Evolutionary conservation across 164 flowering plant species (phyloP).

Genomic region (Nymphaea thermarum): DNA sequence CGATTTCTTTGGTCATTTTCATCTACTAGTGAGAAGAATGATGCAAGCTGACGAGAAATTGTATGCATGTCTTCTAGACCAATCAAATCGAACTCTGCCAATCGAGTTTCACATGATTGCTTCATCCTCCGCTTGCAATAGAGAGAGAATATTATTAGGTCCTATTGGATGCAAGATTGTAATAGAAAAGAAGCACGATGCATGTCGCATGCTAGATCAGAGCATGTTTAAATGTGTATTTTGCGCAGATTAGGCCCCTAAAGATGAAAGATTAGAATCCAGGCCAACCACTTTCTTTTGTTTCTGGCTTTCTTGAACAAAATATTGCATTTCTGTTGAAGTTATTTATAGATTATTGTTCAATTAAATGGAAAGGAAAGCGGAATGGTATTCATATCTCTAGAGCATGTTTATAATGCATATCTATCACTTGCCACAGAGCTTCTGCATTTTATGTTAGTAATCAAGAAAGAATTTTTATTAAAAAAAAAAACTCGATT

Average conservation of each 20-base stretch:
- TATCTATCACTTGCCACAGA: background rate
- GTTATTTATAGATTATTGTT: background rate
- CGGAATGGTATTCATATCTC: background rate
- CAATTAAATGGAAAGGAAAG: background rate
- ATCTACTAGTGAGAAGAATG: background rate
- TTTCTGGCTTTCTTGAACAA: too few species aligned
- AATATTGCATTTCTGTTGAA: too few species aligned
- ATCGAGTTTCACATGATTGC: background rate
- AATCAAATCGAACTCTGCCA: background rate
- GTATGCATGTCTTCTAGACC: background rate
- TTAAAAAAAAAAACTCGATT: background rate
- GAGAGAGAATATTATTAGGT: background rate
- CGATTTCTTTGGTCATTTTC: background rate
- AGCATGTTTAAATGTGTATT: too few species aligned
- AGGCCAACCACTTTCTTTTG: too few species aligned
- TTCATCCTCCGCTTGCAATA: background rate
- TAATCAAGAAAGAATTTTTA: background rate
- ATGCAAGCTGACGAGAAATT: background rate
- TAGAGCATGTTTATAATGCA: background rate
- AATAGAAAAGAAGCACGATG: too few species aligned
- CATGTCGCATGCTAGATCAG: too few species aligned
- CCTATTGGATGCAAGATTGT: too few species aligned
- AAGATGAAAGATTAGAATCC: too few species aligned
- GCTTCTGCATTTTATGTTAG: background rate
- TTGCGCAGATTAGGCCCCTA: too few species aligned